Evolutionary conservation across 352 stramenopile genomes (phyloP).

Genomic region (Phytophthora constricta): DNA sequence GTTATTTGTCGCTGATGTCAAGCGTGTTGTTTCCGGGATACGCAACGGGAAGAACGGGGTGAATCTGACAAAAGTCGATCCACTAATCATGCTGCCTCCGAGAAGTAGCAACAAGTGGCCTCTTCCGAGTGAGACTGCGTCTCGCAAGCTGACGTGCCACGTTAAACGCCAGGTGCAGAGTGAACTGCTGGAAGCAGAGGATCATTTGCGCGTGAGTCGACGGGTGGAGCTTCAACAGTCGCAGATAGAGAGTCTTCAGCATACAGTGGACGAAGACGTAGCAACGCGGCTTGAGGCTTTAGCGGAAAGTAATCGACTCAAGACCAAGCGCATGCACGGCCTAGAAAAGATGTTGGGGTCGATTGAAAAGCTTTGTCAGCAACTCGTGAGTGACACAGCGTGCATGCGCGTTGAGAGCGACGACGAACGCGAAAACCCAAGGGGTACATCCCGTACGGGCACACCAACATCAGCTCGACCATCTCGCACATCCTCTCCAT

Average conservation of each 20-base stretch:
- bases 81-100: conserved; percentile 42
- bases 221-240: conserved; percentile 55
- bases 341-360: conserved; percentile 63
- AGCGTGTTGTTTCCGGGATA: conserved; percentile 51
- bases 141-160: conserved; percentile 56
- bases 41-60: conserved; percentile 46
- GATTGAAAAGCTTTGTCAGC: conserved; percentile 72
- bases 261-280: conserved; percentile 55
- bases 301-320: conserved; percentile 63
- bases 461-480: conserved; percentile 1
- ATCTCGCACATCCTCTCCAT: conserved; percentile 13
- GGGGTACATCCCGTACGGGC: conserved; percentile 10
- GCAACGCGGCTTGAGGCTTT: conserved; percentile 48
- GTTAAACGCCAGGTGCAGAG: conserved; percentile 50
- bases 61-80: conserved; percentile 58
- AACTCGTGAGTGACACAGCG: conserved; percentile 63
- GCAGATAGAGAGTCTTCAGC: conserved; percentile 50
- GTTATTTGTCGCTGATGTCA: conserved; percentile 50
- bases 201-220: conserved; percentile 27
- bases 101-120: conserved; percentile 5
- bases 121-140: conserved; percentile 25
- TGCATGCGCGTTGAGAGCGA: conserved; percentile 45
- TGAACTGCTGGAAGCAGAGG: conserved; percentile 34
- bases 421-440: conserved; percentile 12
- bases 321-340: conserved; percentile 60